Evolutionary conservation across 768 basidiomycete genomes (phyloP), one percentile per base, ranked within the genome.

Genomic region (Rickenella mellea): DNA sequence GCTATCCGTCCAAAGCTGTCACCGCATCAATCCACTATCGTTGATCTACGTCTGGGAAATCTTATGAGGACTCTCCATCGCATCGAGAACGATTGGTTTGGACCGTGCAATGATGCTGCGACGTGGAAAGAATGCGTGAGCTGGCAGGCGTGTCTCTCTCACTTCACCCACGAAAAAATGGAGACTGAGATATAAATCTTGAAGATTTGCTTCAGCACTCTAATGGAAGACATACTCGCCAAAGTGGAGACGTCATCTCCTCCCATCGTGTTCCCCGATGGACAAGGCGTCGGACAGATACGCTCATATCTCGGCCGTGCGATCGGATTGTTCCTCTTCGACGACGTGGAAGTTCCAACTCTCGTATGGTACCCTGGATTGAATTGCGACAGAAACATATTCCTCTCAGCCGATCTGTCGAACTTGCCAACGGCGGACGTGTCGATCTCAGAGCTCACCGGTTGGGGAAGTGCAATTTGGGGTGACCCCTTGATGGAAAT

Each of bases 401-500:
- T 22, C 19, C 15, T 36, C 10, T 17, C 33, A 1, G 70, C 69
- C 8, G 72, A 73, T 11, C 69, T 77, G 27, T 73, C 80, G 44
- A 63, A 68, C 10, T 45, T 70, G 28, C 56, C 57, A 15, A 40
- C 47, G 2, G 29, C 41, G 4, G 46, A 54, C 25, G 38, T 26
- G 10, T 11, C n/a, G 21, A 44, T 24, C 31, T 5, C 10, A 22
- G 53, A 52, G 26, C 17, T 27, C 22, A 44, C 40, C 6, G 50
- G 37, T n/a, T 40, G 44, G 19, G 53, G 45, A 6, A 50, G 39
- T 48, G 77, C 80, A 10, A 48, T 86, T 19, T 88, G 81, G 76
- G 84, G 82, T 22, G 85, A 88, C 55, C 85, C 85, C 8, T 59
- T 87, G 28, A 66, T 85, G 27, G 85, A 87, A 56, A 64, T 70